Percentiles rank a stretch among this genome's conserved stretches.
phyloP scores from a whole-genome alignment of 1,139 yeast species.

The Pichia sp. region DNA sequence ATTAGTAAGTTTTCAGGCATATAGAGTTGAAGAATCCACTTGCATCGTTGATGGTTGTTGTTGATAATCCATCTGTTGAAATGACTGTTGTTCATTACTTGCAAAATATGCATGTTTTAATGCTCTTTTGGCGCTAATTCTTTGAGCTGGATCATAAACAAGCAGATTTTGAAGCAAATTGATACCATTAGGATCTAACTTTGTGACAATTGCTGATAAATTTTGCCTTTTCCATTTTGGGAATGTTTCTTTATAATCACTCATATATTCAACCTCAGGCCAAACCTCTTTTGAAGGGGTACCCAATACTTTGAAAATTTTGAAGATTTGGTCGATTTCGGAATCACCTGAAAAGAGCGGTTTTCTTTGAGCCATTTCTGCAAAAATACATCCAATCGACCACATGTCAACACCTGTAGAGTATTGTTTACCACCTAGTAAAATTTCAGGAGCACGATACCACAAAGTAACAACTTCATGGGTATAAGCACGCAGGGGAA shows the following conservation, averaged over 20 bases:
- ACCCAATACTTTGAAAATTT: slow-evolving; percentile 87
- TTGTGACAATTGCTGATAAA: slow-evolving; percentile 66
- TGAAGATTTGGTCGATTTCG: slow-evolving; percentile 94
- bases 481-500: slow-evolving; percentile 91
- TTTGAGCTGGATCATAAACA: slow-evolving; percentile 86
- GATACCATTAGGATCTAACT: slow-evolving; percentile 72
- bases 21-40: slow-evolving; percentile 26
- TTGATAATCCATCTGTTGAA: slow-evolving; percentile 19
- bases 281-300: slow-evolving; percentile 91
- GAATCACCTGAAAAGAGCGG: slow-evolving; percentile 97
- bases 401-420: slow-evolving; percentile 99
- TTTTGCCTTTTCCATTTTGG: slow-evolving; percentile 88
- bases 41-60: slow-evolving; percentile 28
- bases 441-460: slow-evolving; percentile 96
- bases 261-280: slow-evolving; percentile 94
- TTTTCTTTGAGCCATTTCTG: slow-evolving; percentile 95
- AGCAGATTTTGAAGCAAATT: slow-evolving; percentile 74
- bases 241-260: slow-evolving; percentile 92
- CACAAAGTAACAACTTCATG: slow-evolving; percentile 97
- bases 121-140: slow-evolving; percentile 94
- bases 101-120: slow-evolving; percentile 84
- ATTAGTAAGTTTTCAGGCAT: slow-evolving; percentile 9
- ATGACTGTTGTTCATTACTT: slow-evolving; percentile 31
- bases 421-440: slow-evolving; percentile 93
- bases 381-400: slow-evolving; percentile 98